These are phyloP conservation scores for Aegilops umbellulata DNA, from an alignment of 176 grass and related monocot genomes.

Conservation along the genomic window DNA sequence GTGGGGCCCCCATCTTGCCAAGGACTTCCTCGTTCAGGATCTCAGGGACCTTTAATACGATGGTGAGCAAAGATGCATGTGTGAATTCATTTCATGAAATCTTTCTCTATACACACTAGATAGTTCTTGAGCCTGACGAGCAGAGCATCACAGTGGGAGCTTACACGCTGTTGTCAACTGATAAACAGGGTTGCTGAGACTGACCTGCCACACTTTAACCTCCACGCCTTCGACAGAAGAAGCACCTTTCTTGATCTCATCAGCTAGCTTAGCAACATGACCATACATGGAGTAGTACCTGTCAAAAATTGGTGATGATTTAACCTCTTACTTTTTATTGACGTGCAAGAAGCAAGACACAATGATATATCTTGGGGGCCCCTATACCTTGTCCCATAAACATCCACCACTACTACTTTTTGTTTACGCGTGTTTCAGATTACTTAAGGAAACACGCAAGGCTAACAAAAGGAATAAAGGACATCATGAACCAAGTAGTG, in stretches of 20 bases:
- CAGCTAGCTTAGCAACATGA: conserved; percentile 81
- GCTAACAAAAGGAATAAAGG: not conserved
- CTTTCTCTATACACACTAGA: no score
- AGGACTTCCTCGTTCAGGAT: conserved; percentile 53
- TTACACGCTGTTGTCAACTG: not conserved
- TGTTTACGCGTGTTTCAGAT: not conserved
- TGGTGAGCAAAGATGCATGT: not conserved
- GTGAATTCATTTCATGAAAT: no score
- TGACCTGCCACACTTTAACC: conserved; percentile 85
- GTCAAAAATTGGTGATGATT: not conserved
- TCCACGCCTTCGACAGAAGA: conserved; percentile 76
- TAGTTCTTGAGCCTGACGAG: not conserved
- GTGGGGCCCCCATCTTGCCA: conserved; percentile 64
- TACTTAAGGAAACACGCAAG: not conserved
- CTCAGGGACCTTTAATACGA: conserved; percentile 42
- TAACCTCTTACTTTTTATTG: not conserved
- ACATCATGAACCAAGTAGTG: not conserved
- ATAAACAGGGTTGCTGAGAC: not conserved
- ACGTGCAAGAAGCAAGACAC: not conserved
- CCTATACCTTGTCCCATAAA: not conserved
- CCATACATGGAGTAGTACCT: conserved; percentile 89
- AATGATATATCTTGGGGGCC: conserved; percentile 3
- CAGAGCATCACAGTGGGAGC: not conserved
- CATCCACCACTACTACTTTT: not conserved
- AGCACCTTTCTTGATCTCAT: conserved; percentile 81